These are phyloP conservation scores for Rhynchospora tenuis DNA, from an alignment of 176 grass and related monocot genomes.

Conservation along the genomic window DNA sequence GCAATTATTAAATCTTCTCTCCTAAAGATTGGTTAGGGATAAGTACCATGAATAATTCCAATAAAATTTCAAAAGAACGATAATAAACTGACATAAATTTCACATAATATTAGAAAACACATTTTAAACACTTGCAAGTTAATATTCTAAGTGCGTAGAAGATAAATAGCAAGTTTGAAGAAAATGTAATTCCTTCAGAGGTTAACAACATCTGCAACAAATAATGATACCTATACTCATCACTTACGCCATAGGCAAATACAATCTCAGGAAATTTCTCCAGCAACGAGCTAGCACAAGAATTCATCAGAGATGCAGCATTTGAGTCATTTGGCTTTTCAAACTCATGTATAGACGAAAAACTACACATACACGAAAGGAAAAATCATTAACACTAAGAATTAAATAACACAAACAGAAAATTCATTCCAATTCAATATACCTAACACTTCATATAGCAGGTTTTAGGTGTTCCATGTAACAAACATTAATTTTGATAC, in stretches of 20 bases:
- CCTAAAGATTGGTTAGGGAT: background rate
- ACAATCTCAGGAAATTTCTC: slow-evolving; percentile 71
- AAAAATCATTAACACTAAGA: slow-evolving; percentile 5
- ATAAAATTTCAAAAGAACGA: too few species aligned
- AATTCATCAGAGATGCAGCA: slow-evolving; percentile 66
- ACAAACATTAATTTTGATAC: background rate
- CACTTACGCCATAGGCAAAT: slow-evolving; percentile 92
- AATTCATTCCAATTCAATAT: background rate
- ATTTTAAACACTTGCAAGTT: background rate
- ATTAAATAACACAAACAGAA: background rate
- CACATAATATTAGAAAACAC: background rate
- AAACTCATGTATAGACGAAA: slow-evolving; percentile 70
- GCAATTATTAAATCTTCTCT: background rate
- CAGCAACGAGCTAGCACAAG: slow-evolving; percentile 62
- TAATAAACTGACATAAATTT: background rate
- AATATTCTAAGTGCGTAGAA: background rate
- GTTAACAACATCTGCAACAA: background rate
- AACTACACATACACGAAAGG: slow-evolving; percentile 33
- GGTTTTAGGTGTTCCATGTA: background rate
- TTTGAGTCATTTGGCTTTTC: slow-evolving; percentile 71
- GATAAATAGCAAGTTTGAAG: background rate
- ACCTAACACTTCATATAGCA: background rate
- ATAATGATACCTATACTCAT: slow-evolving; percentile 70
- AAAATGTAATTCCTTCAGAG: background rate
- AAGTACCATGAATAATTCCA: background rate